These are phyloP conservation scores for Penicillium paxilli DNA, from an alignment of 495 filamentous ascomycete genomes.

Conservation along the genomic window DNA sequence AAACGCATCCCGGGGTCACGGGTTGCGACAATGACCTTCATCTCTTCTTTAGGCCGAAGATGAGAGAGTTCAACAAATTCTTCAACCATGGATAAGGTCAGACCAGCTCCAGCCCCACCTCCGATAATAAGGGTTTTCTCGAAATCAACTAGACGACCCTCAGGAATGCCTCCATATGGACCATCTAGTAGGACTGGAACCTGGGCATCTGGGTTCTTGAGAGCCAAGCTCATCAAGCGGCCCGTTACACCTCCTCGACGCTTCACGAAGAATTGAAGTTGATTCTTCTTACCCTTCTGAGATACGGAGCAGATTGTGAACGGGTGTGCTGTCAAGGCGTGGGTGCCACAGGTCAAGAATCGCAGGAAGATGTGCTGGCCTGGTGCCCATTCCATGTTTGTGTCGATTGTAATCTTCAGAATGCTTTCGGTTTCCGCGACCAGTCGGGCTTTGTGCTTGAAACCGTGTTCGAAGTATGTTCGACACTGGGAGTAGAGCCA, in stretches of 20 bases:
- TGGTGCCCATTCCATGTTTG: constrained; percentile 36
- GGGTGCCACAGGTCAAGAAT: constrained; percentile 32
- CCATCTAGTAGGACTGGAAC: constrained; percentile 41
- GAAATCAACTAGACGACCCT: constrained; percentile 14
- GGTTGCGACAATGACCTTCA: constrained; percentile 28
- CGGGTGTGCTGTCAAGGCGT: constrained; percentile 39
- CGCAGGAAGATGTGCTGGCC: constrained; percentile 48
- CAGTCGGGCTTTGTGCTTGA: constrained; percentile 41
- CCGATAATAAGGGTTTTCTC: constrained; percentile 42
- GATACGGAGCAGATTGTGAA: constrained; percentile 48
- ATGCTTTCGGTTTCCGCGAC: constrained; percentile 32
- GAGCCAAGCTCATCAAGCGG: constrained; percentile 26
- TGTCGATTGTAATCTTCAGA: constrained; percentile 42
- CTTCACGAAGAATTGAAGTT: constrained; percentile 30
- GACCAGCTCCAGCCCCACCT: constrained; percentile 49
- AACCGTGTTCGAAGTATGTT: constrained; percentile 43
- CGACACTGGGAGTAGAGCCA: constrained; percentile 43
- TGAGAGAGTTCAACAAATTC: constrained; percentile 18
- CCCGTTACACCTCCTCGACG: constrained; percentile 34
- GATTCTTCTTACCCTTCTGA: constrained; percentile 10
- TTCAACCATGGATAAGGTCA: constrained; percentile 42
- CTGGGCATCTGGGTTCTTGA: constrained; percentile 21
- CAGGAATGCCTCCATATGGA: constrained; percentile 41
- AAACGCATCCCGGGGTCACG: constrained; percentile 22
- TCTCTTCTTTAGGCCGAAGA: neutral